Conservation (phyloP, 2,329 filamentous ascomycete genomes). For the Fusarium nematophilum region DNA sequence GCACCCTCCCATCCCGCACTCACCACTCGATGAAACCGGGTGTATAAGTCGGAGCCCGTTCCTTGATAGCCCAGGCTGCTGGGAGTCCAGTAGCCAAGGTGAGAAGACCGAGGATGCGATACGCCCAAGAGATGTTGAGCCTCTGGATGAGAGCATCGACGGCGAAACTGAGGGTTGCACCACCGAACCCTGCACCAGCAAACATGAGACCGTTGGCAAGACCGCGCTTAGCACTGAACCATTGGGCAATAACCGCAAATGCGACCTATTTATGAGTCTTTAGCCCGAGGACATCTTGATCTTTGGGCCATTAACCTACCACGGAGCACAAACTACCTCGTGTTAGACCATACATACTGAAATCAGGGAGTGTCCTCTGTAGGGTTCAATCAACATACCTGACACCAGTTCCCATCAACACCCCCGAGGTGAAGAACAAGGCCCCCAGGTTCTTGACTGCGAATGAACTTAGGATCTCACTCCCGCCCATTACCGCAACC, state of each 20-base stretch:
- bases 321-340: slow-evolving; percentile 52
- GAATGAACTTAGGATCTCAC: slow-evolving; percentile 58
- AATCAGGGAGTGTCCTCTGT: not conserved
- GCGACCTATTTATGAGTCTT: slow-evolving; percentile 47
- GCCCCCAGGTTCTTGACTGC: slow-evolving; percentile 49
- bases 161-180: slow-evolving; percentile 61
- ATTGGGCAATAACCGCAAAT: slow-evolving; percentile 62
- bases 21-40: slow-evolving; percentile 60
- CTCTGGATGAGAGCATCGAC: slow-evolving; percentile 59
- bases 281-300: slow-evolving; percentile 28
- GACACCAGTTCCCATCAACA: slow-evolving; percentile 48
- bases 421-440: slow-evolving; percentile 49
- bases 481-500: slow-evolving; percentile 60
- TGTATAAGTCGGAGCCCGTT: slow-evolving; percentile 45
- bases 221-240: slow-evolving; percentile 63
- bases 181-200: slow-evolving; percentile 65
- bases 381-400: slow-evolving; percentile 35
- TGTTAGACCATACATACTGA: slow-evolving; percentile 2
- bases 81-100: slow-evolving; percentile 65
- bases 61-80: slow-evolving; percentile 63
- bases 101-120: slow-evolving; percentile 62
- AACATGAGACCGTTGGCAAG: slow-evolving; percentile 66
- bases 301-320: slow-evolving; percentile 45
- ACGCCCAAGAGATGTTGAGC: slow-evolving; percentile 60
- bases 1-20: slow-evolving; percentile 9